A percentile compares a stretch with the other conserved stretches of the same genome.
Conservation (phyloP, 805 yeast species). For the Yarrowia hollandica region DNA sequence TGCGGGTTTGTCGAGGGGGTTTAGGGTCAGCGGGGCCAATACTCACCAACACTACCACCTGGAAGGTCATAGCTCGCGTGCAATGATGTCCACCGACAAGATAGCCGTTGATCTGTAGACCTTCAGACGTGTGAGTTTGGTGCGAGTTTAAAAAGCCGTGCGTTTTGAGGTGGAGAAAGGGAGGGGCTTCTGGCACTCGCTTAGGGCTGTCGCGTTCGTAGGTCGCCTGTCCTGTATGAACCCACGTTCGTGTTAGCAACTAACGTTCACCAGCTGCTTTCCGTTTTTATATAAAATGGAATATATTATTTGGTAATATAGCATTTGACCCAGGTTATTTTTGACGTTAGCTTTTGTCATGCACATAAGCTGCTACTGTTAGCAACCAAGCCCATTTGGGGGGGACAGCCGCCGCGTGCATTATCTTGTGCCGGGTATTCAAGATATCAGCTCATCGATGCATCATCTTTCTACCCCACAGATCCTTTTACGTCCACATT, state of each 20-base stretch:
- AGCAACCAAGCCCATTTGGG: background rate
- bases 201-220: background rate
- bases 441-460: too few relatives aligned
- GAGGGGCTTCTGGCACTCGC: too few relatives aligned
- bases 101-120: background rate
- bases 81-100: slow-evolving; percentile 16
- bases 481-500: too few relatives aligned
- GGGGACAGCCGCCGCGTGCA: too few relatives aligned
- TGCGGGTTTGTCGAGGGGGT: background rate
- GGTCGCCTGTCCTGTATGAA: too few relatives aligned
- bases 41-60: slow-evolving; percentile 37
- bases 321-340: slow-evolving; percentile 4
- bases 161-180: background rate
- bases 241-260: too few relatives aligned
- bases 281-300: background rate
- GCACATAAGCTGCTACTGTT: slow-evolving; percentile 1
- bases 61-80: slow-evolving; percentile 32
- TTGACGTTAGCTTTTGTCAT: slow-evolving; percentile 10
- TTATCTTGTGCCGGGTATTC: too few relatives aligned
- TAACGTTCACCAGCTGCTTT: background rate
- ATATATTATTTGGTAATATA: background rate
- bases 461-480: too few relatives aligned
- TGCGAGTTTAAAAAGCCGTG: slow-evolving; percentile 25
- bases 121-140: slow-evolving; percentile 17
- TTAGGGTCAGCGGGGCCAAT: background rate